phyloP scores from a whole-genome alignment of 2,329 filamentous ascomycete genomes.

The Botrytis squamosa region DNA sequence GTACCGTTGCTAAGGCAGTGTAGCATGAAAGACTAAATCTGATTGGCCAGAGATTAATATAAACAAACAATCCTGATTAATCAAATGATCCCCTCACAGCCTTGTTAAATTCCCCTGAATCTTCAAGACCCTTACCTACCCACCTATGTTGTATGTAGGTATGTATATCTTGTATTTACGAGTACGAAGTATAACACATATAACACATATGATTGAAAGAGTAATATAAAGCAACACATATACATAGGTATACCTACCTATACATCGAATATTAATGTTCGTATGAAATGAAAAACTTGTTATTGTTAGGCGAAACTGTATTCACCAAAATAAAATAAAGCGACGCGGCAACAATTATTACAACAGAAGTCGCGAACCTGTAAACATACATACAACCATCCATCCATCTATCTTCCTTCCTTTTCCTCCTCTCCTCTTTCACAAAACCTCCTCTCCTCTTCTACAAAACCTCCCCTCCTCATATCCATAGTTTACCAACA shows the following conservation, averaged over 20 bases:
- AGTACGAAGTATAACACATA: background rate
- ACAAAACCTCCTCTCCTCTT: background rate
- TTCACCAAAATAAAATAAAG: background rate
- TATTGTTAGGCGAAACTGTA: background rate
- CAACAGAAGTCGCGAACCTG: background rate
- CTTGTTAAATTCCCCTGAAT: background rate
- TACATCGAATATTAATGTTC: background rate
- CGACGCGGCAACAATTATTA: background rate
- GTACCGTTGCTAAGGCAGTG: background rate
- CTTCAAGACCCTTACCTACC: background rate
- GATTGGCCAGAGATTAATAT: background rate
- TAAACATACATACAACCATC: background rate
- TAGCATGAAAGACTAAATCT: too few relatives aligned
- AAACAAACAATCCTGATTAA: background rate
- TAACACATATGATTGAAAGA: background rate
- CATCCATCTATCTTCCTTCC: background rate
- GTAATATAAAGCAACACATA: background rate
- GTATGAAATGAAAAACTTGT: background rate
- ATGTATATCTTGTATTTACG: background rate
- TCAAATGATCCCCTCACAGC: background rate
- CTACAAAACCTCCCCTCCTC: background rate
- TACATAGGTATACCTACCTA: background rate
- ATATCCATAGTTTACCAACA: background rate
- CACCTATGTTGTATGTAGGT: background rate
- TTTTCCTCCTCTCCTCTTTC: background rate